Evolutionary conservation across 2,329 filamentous ascomycete genomes (phyloP), one percentile per base, ranked within the genome.

Genomic region (Podosphaera aphanis): DNA sequence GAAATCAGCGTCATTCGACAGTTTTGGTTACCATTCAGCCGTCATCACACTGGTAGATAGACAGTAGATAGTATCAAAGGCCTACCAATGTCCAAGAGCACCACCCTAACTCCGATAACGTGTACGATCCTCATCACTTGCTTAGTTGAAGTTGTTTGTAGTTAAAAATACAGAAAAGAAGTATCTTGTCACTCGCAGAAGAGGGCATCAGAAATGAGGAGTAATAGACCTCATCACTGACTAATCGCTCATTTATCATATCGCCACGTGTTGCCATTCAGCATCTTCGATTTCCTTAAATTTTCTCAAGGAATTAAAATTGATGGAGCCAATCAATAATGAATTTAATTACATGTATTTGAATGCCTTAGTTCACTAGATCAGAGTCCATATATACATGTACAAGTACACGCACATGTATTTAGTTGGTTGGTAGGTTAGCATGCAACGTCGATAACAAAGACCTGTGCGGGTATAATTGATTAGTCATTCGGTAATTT

Each of bases 41-140:
- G 35, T 45, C 23, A 25, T 25, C 4, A 25, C 23, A n/a, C n/a
- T n/a, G n/a, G n/a, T n/a, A 25, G 23, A 8, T 5, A 25, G 4
- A 5, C 23, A 25, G 8, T 8, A 25, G 23, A 25, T 25, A 25
- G 23, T 25, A 25, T 25, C 3, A n/a, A 13, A 7, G 11, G 29
- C 57, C 51, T 49, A 59, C 57, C 57, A 36, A 60, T 59, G 53
- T 60, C 57, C n/a, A 60, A 49, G 23, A 60, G 44, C 21, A 59
- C 50, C 13, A 54, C 53, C 45, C 55, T 46, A 29, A 50, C 31
- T 20, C 42, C 44, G 31, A 45, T 38, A 19, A 46, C 38, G 5
- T 18, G 35, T 20, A 31, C 35, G 29, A n/a, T 13, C 1, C 29
- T 13, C 46, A 44, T 49, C 33, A 19, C n/a, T 45, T 16, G 13